Conservation (phyloP, 176 grass and related monocot species). For the Raddia guianensis region DNA sequence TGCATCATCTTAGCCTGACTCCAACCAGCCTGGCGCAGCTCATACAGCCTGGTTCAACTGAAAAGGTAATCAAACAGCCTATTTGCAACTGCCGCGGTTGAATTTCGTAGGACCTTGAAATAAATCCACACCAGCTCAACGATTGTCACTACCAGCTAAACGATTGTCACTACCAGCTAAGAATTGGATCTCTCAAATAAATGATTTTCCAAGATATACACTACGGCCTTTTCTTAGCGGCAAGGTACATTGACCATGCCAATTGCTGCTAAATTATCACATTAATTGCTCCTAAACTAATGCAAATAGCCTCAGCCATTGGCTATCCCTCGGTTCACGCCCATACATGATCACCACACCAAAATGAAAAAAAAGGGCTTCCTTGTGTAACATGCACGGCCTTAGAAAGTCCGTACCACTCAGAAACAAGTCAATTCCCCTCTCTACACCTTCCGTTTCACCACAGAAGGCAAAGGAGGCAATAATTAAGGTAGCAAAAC, state of each 20-base stretch:
- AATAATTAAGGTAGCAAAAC: neutral
- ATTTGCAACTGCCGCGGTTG: too few species aligned
- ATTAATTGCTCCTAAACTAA: conserved; percentile 33
- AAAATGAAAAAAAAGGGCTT: neutral
- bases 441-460: conserved; percentile 6
- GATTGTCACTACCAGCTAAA: conserved; percentile 17
- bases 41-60: too few species aligned
- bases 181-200: conserved; percentile 25
- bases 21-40: too few species aligned
- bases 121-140: neutral
- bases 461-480: neutral
- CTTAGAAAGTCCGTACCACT: neutral
- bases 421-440: neutral
- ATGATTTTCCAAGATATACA: neutral
- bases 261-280: conserved; percentile 31
- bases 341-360: neutral
- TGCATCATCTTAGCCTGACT: too few species aligned
- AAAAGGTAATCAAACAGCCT: too few species aligned
- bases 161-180: conserved; percentile 12
- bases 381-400: neutral
- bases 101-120: conserved; percentile 19
- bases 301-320: neutral
- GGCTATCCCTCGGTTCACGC: neutral
- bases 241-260: conserved; percentile 30
- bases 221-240: conserved; percentile 12